Evolutionary conservation across 208 protist genomes (phyloP).

Genomic region (Strigomonas culicis): DNA sequence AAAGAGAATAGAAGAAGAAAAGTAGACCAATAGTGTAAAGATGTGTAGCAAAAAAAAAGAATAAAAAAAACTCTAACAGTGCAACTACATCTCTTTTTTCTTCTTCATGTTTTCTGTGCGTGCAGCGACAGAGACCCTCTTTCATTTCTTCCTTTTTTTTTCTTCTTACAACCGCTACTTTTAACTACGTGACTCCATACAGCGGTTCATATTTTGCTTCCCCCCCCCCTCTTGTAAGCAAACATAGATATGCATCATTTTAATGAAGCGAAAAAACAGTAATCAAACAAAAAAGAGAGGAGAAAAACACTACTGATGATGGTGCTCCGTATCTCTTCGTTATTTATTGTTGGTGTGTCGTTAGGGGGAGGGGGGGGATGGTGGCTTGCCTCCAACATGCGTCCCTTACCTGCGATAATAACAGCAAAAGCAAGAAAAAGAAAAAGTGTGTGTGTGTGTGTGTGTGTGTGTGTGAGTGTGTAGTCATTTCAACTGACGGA

Average conservation of each 20-base stretch:
- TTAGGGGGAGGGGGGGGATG: no score
- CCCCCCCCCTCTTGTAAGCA: background rate
- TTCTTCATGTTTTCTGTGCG: background rate
- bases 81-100: background rate
- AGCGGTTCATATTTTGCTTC: background rate
- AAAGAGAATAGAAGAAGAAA: conserved; percentile 10
- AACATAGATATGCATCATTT: background rate
- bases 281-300: background rate
- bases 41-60: conserved; percentile 13
- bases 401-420: no score
- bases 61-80: background rate
- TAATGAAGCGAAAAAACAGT: conserved; percentile 13
- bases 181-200: background rate
- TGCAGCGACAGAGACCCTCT: background rate
- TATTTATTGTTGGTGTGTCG: conserved; percentile 1
- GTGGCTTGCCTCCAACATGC: no score
- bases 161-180: background rate
- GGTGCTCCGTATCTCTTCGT: background rate
- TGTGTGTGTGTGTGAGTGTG: no score
- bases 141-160: background rate
- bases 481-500: background rate
- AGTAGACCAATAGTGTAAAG: conserved; percentile 17
- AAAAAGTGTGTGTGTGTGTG: no score
- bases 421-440: background rate
- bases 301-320: background rate